Conservation (phyloP, 352 stramenopile species). For the Vaucheria bursata region DNA sequence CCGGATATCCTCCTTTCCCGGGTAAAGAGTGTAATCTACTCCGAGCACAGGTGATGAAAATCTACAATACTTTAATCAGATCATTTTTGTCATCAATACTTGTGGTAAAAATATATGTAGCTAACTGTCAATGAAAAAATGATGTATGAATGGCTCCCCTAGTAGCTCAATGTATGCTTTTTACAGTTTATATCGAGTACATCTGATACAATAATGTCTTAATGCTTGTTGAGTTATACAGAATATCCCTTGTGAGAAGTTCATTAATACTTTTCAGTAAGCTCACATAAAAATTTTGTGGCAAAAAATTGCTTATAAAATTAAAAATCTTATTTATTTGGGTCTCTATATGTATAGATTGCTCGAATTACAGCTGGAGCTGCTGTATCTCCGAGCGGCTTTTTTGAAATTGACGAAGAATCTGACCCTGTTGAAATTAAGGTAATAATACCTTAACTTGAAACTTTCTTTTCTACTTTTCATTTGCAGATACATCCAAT, state of each 20-base stretch:
- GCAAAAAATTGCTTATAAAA: not conserved
- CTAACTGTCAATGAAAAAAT: not conserved
- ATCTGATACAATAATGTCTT: not conserved
- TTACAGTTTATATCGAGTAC: not conserved
- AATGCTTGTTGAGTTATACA: no score
- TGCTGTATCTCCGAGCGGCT: slow-evolving; percentile 67
- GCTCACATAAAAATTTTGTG: not conserved
- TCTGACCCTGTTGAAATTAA: slow-evolving; percentile 58
- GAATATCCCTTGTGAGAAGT: not conserved
- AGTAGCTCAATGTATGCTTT: not conserved
- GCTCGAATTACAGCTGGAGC: slow-evolving; percentile 70
- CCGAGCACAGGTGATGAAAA: slow-evolving; percentile 55
- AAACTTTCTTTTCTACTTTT: not conserved
- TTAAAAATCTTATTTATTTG: not conserved
- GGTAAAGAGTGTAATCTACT: slow-evolving; percentile 71
- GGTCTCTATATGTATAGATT: slow-evolving; percentile 57
- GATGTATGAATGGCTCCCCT: no score
- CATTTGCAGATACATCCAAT: not conserved
- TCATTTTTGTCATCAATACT: not conserved
- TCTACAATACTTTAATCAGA: not conserved
- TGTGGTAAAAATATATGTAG: not conserved
- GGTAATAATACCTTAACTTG: slow-evolving; percentile 43
- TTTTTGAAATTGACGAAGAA: slow-evolving; percentile 66
- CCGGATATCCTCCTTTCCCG: slow-evolving; percentile 72
- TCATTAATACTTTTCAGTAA: not conserved